phyloP scores from a whole-genome alignment of 192 early-diverging fungal genomes.

The Entophlyctis luteolus region DNA sequence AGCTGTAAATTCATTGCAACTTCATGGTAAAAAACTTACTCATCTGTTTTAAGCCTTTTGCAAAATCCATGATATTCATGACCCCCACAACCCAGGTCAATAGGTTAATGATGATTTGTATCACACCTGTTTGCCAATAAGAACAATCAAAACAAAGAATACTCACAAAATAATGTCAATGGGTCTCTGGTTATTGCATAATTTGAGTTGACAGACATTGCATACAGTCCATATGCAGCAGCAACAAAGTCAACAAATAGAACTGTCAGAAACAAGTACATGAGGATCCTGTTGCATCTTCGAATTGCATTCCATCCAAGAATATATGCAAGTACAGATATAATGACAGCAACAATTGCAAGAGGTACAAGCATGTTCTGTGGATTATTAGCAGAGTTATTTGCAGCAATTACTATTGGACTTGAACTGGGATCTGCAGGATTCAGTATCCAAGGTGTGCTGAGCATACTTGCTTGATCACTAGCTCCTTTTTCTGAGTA shows the following conservation, averaged over 20 bases:
- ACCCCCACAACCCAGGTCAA: conserved; percentile 12
- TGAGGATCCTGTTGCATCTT: background rate
- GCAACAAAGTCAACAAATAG: conserved; percentile 12
- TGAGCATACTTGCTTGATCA: background rate
- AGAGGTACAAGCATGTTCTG: conserved; percentile 8
- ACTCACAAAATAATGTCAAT: conserved; percentile 21
- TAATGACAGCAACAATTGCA: background rate
- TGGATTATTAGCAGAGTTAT: background rate
- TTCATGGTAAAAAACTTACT: background rate
- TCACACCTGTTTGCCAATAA: background rate
- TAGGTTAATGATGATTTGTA: conserved; percentile 5
- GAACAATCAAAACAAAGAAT: background rate
- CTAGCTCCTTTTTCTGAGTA: conserved; percentile 14
- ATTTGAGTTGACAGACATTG: conserved; percentile 3
- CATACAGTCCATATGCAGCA: conserved; percentile 1
- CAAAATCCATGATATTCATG: conserved; percentile 9
- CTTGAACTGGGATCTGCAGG: background rate
- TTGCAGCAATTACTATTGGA: background rate
- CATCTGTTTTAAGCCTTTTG: conserved; percentile 1
- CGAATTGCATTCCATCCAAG: conserved; percentile 19
- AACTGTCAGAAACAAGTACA: background rate
- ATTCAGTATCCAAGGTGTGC: conserved; percentile 2
- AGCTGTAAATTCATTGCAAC: background rate
- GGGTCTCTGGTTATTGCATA: conserved; percentile 9
- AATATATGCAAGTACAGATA: background rate